Conservation (phyloP, 2,329 filamentous ascomycete species). For the Colletotrichum theobromicola region DNA sequence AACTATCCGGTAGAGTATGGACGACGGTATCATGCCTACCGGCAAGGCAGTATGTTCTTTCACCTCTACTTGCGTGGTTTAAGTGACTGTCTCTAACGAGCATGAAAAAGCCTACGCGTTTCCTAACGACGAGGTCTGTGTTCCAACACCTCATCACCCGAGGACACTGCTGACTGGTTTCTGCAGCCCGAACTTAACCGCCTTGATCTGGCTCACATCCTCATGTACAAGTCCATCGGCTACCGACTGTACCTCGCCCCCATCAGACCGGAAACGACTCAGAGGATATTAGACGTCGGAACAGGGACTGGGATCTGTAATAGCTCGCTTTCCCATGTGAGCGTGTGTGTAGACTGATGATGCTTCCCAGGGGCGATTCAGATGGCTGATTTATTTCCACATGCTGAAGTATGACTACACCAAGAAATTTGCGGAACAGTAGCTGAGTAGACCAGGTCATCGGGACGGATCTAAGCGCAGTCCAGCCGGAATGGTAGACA, state of each 20-base stretch:
- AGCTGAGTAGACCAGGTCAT: background rate
- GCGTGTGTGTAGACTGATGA: background rate
- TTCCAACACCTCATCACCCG: too few species aligned
- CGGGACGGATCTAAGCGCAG: constrained; percentile 2
- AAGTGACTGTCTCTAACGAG: background rate
- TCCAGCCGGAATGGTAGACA: constrained; percentile 1
- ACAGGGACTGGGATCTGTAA: constrained; percentile 66
- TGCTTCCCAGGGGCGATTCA: background rate
- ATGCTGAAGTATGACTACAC: background rate
- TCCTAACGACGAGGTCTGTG: constrained; percentile 37
- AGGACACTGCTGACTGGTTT: background rate
- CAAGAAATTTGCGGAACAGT: too few species aligned
- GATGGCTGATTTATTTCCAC: background rate
- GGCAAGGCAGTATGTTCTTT: background rate
- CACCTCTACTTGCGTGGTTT: background rate
- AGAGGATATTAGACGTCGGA: constrained; percentile 60
- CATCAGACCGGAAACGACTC: background rate
- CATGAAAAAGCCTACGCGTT: constrained; percentile 27
- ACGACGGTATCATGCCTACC: background rate
- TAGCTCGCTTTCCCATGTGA: background rate
- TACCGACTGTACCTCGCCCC: background rate
- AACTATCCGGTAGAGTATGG: background rate
- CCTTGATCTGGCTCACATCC: background rate
- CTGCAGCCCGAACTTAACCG: background rate
- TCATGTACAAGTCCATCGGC: background rate